These are phyloP conservation scores for Cucurbita maxima DNA, from an alignment of 306 rosid genomes.

Conservation along the genomic window DNA sequence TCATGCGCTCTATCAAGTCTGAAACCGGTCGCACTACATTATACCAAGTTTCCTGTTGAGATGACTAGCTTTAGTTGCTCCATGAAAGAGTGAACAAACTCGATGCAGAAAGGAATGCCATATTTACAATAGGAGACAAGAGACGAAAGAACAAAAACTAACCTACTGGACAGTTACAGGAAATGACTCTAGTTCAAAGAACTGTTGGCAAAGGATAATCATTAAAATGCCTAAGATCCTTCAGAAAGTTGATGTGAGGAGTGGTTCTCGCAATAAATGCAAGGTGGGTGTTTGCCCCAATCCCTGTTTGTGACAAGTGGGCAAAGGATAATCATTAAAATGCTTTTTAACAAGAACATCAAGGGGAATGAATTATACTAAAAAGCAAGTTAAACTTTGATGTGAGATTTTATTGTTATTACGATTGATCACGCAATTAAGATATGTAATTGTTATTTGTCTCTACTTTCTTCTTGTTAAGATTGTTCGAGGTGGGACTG, in stretches of 20 bases:
- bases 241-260: neutral
- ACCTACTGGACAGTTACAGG: neutral
- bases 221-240: neutral
- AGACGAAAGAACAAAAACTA: neutral
- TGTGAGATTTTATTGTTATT: neutral
- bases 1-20: neutral
- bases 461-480: conserved; percentile 18
- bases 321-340: neutral
- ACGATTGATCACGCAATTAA: neutral
- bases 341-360: no score
- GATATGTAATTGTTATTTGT: neutral
- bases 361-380: no score
- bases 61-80: neutral
- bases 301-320: neutral
- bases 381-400: no score
- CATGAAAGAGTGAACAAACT: neutral
- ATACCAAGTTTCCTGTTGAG: neutral
- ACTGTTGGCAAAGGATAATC: neutral
- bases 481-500: conserved; percentile 61
- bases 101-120: neutral
- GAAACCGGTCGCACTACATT: neutral
- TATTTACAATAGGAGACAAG: neutral
- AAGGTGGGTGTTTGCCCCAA: neutral
- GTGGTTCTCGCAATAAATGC: neutral
- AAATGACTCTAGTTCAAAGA: neutral